Percentiles rank a stretch among this genome's conserved stretches.
phyloP scores from a whole-genome alignment of 2,329 filamentous ascomycete genomes.

The Stagonosporopsis chrysanthemi region DNA sequence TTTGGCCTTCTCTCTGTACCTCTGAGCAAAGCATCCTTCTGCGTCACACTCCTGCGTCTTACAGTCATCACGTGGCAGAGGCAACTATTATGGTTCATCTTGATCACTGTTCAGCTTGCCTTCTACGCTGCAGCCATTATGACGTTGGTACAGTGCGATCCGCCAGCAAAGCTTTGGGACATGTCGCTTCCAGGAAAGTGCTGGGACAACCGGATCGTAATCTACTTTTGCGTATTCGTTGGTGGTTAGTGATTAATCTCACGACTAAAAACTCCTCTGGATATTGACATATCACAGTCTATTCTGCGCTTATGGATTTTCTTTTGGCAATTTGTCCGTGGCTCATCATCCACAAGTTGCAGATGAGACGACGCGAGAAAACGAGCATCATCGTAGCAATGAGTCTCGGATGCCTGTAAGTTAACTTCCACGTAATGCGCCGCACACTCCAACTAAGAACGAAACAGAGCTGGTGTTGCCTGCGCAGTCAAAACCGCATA shows the following conservation, averaged over 20 bases:
- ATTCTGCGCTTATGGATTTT: slow-evolving; percentile 19
- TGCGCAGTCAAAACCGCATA: slow-evolving; percentile 11
- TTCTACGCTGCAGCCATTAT: slow-evolving; percentile 18
- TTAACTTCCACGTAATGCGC: neutral
- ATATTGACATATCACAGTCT: neutral
- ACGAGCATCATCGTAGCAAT: slow-evolving; percentile 32
- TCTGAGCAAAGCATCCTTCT: no score
- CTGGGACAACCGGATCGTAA: slow-evolving; percentile 15
- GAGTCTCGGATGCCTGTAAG: slow-evolving; percentile 40
- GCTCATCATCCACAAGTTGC: slow-evolving; percentile 34
- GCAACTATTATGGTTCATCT: slow-evolving; percentile 22
- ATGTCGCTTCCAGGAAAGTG: slow-evolving; percentile 14
- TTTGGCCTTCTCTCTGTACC: no score
- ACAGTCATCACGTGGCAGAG: no score
- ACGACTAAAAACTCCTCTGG: no score
- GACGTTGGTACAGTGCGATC: slow-evolving; percentile 18
- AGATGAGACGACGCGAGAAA: slow-evolving; percentile 27
- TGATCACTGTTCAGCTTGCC: slow-evolving; percentile 18
- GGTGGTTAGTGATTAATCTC: slow-evolving; percentile 4
- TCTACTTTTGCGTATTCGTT: slow-evolving; percentile 21
- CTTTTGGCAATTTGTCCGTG: slow-evolving; percentile 38
- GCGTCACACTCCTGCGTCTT: no score
- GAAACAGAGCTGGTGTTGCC: neutral
- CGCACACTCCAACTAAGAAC: neutral
- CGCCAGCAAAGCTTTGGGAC: slow-evolving; percentile 23